Percentiles rank a stretch among this genome's conserved stretches.
phyloP scores from a whole-genome alignment of 768 basidiomycete species.

The Lanmaoa rubissima region DNA sequence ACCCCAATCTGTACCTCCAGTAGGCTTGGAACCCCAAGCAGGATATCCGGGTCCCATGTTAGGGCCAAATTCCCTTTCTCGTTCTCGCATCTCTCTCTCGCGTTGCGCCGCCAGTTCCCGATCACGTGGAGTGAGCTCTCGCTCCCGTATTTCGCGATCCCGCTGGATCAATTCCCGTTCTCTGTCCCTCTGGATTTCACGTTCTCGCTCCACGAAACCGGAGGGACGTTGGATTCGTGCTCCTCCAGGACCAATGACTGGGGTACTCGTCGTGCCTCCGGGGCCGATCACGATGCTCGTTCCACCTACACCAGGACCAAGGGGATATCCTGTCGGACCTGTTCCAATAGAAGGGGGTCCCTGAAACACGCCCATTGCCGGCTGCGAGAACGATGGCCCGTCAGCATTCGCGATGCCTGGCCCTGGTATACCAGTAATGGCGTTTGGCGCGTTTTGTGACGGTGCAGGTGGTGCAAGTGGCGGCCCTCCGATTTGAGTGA shows the following conservation, averaged over 20 bases:
- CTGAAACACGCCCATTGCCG: conserved; percentile 30
- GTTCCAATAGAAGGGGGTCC: conserved; percentile 22
- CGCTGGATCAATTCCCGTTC: conserved; percentile 31
- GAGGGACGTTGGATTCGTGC: conserved; percentile 25
- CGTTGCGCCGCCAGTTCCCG: conserved; percentile 21
- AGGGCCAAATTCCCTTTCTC: conserved; percentile 29
- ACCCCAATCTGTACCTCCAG: conserved; percentile 32
- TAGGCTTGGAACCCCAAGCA: conserved; percentile 35
- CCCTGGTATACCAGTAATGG: conserved; percentile 5
- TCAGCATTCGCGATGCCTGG: conserved; percentile 16
- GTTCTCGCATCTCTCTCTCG: conserved; percentile 27
- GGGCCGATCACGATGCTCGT: conserved; percentile 28
- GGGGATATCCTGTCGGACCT: conserved; percentile 19
- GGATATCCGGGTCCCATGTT: conserved; percentile 17
- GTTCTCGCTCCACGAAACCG: conserved; percentile 34
- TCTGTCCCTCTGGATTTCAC: conserved; percentile 21
- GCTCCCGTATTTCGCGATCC: conserved; percentile 27
- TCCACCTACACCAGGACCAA: conserved; percentile 19
- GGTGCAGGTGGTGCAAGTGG: conserved; percentile 7
- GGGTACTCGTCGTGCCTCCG: conserved; percentile 20
- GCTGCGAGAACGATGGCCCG: conserved; percentile 21
- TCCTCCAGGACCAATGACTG: conserved; percentile 17
- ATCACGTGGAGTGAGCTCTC: conserved; percentile 22
- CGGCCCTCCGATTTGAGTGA: conserved; percentile 9
- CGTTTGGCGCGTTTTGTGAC: conserved; percentile 9